Percentiles rank a stretch among this genome's conserved stretches.
phyloP scores from a whole-genome alignment of 2,329 filamentous ascomycete species.

The Aaosphaeria pasadenensis region DNA sequence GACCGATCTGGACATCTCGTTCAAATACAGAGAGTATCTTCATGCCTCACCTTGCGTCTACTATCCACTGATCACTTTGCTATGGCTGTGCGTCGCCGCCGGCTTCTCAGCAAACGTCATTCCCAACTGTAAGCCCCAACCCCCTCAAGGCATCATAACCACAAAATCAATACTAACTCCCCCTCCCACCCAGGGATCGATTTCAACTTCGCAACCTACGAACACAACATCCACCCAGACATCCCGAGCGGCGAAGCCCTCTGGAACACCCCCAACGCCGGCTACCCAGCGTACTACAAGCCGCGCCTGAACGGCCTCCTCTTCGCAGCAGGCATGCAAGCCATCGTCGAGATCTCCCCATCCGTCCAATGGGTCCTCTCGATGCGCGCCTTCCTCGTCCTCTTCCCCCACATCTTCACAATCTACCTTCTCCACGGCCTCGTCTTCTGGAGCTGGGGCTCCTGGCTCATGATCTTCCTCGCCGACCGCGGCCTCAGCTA shows the following conservation, averaged over 20 bases:
- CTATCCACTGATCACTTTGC: constrained; percentile 36
- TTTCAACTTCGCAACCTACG: constrained; percentile 39
- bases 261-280: constrained; percentile 27
- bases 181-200: constrained; percentile 10
- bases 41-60: constrained; percentile 32
- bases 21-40: constrained; percentile 41
- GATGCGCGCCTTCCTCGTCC: constrained; percentile 35
- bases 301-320: constrained; percentile 45
- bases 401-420: constrained; percentile 51
- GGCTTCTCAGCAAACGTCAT: constrained; percentile 39
- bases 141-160: background rate
- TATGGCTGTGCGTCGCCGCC: constrained; percentile 23
- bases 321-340: constrained; percentile 39
- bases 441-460: constrained; percentile 45
- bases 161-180: background rate
- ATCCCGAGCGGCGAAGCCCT: constrained; percentile 36
- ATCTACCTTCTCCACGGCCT: constrained; percentile 50
- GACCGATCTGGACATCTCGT: constrained; percentile 47
- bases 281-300: constrained; percentile 44
- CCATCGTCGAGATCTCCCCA: constrained; percentile 34
- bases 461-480: constrained; percentile 35
- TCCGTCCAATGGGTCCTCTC: constrained; percentile 43
- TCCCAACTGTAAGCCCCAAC: constrained; percentile 23
- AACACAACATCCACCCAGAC: constrained; percentile 46
- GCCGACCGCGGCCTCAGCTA: constrained; percentile 28